phyloP scores from a whole-genome alignment of 768 basidiomycete genomes.

The Ramaria rubella region DNA sequence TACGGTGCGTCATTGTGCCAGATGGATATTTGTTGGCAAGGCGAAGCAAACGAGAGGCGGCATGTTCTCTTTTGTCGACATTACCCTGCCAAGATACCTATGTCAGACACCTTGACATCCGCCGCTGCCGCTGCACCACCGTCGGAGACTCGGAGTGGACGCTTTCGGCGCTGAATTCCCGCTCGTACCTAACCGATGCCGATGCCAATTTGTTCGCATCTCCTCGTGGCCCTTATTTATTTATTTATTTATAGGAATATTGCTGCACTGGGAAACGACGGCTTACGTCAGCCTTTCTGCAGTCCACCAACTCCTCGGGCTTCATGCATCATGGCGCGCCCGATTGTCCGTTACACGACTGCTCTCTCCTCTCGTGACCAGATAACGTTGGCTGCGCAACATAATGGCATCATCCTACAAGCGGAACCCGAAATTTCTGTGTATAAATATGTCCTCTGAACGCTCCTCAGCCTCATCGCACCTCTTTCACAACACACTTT shows the following conservation, averaged over 20 bases:
- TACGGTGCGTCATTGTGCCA: no score
- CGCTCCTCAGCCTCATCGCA: background rate
- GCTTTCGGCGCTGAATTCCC: background rate
- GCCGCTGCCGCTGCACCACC: no score
- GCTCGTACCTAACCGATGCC: background rate
- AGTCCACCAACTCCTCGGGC: no score
- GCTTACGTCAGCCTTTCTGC: background rate
- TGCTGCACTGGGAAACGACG: background rate
- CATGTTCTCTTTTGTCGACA: no score
- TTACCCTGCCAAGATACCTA: no score
- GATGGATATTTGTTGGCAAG: no score
- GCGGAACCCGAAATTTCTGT: background rate
- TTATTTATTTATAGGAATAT: background rate
- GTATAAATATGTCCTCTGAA: conserved; percentile 1
- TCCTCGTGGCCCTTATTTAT: background rate
- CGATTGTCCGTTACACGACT: background rate
- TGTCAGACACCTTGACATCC: no score
- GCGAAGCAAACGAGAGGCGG: no score
- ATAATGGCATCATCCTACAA: background rate
- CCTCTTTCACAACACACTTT: background rate
- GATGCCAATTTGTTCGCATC: background rate
- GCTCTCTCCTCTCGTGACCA: background rate
- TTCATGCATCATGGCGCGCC: background rate
- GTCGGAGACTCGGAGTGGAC: background rate
- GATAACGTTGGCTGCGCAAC: background rate